Conservation (phyloP, 2,329 filamentous ascomycete genomes). For the Calonectria pseudoreteaudii region DNA sequence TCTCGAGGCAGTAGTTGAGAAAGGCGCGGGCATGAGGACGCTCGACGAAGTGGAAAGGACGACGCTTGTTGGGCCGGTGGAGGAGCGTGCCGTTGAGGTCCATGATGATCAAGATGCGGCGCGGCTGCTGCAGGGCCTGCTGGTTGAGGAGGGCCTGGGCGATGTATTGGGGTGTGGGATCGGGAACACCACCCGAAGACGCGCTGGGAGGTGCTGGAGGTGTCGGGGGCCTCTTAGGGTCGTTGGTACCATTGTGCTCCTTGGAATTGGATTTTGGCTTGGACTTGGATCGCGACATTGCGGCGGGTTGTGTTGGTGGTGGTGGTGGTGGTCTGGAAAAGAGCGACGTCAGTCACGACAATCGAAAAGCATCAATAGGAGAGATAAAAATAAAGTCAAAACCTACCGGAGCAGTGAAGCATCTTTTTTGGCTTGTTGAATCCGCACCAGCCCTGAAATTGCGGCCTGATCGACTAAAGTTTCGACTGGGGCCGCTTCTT, state of each 20-base stretch:
- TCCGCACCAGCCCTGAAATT: constrained; percentile 5
- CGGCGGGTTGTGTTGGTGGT: background rate
- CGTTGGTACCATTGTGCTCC: background rate
- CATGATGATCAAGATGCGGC: constrained; percentile 82
- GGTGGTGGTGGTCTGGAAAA: background rate
- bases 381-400: background rate
- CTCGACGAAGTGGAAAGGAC: constrained; percentile 65
- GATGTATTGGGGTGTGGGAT: constrained; percentile 72
- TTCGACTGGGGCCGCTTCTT: background rate
- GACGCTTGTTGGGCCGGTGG: constrained; percentile 69
- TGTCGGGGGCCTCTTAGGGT: background rate
- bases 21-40: constrained; percentile 79
- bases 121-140: constrained; percentile 56
- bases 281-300: background rate
- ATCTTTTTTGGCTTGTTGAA: background rate
- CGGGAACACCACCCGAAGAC: constrained; percentile 69
- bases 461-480: background rate
- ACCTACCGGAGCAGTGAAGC: background rate
- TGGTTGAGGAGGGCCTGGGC: constrained; percentile 60
- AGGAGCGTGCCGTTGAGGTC: constrained; percentile 96
- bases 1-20: constrained; percentile 77
- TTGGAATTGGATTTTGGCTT: background rate
- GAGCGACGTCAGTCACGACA: background rate
- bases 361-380: too few relatives aligned
- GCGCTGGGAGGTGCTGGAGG: constrained; percentile 43